Base-by-base conservation (phyloP, 345 rosid species). In the Gossypium longicalyx region DNA sequence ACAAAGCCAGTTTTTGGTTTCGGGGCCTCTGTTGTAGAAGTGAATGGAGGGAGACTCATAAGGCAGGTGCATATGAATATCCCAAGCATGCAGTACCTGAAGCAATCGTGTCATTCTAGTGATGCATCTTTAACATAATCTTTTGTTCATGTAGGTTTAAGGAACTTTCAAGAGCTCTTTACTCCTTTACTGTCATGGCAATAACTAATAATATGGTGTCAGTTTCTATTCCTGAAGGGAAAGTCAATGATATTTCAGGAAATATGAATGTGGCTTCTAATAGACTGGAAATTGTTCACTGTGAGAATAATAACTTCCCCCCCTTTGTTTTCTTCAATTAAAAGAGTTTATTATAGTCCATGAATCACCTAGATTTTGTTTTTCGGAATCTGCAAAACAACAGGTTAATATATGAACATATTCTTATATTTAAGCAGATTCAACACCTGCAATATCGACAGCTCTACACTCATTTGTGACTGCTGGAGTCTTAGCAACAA, bases 1-100 rank as follows among this genome's bases (percentile, higher is more conserved):
- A 81, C 87, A 25, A 85, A 87, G 84, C 90, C 90, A 20, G 90
- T 87, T 77, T 85, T 87, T 44, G 83, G 85, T 17, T 87, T 85
- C 74, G 80, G 80, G 63, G 82, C 82, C 49, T 78, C 86, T 66
- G 75, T 75, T 80, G 76, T 87, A 44, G 70, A 81, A 54, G 85
- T 87, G 56, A 67, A 58, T 41, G 88, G 90, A 60, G 90, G 88
- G 74, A 82, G 73, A 81, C 67, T 87, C 75, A 80, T 77, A 85
- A 87, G 90, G 90, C 87, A 87, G 87, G 90, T 85, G 85, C 79
- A 79, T 45, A 77, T 66, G 76, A 43, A 27, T 22, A 70, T 70
- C 38, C 47, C 25, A n/a, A 27, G 29, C 60, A 51, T 51, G 10
- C 27, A 11, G 29, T 51, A 70, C 27, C 59, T 27, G 60, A 70